Evolutionary conservation across 306 rosid species (phyloP), one percentile per base, ranked within the genome.

Genomic region (Acacia confusa): DNA sequence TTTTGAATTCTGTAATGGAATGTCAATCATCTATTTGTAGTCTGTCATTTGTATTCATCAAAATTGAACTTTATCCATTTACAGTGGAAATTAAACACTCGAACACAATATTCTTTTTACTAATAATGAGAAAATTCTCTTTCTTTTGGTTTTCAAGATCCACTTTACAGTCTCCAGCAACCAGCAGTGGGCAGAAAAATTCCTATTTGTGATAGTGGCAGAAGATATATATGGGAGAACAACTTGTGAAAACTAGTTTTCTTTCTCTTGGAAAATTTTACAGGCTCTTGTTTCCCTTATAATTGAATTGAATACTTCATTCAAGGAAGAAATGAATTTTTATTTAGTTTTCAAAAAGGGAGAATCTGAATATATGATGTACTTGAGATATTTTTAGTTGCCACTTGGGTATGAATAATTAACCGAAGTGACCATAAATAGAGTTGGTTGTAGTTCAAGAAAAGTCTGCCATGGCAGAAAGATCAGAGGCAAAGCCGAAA

Each of bases 1-100:
- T 82, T 72, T 44, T 82, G 74, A 75, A 61, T 74, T 79, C 57
- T 67, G 77, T 78, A 74, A 52, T 82, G 71, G 74, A 43, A 60
- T 38, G 74, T 61, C 53, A 72, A 45, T 30, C 70, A 45, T 30
- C 70, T 32, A 9, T 30, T 30, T 55, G 64, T 20, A 41, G 61
- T 66, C 72, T 64, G 55, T 34, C 19, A 47, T 66, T 79, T 63
- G 10, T 61, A 16, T 45, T 61, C 40, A 72, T 71, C 20, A 19
- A 36, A 63, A 30, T 34, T 24, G 34, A 30, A 30, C 34, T 2
- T 30, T 3, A 30, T 30, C 34, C 20, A 24, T 27, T 68, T 2
- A 30, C 55, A 6, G 50, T 20, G 22, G 34, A 9, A 20, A 52
- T 67, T 38, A 24, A 20, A 19, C 27, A 25, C 75, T 44, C 19